phyloP scores from a whole-genome alignment of 1,284 basidiomycete genomes.

The Tranzscheliella williamsii region DNA sequence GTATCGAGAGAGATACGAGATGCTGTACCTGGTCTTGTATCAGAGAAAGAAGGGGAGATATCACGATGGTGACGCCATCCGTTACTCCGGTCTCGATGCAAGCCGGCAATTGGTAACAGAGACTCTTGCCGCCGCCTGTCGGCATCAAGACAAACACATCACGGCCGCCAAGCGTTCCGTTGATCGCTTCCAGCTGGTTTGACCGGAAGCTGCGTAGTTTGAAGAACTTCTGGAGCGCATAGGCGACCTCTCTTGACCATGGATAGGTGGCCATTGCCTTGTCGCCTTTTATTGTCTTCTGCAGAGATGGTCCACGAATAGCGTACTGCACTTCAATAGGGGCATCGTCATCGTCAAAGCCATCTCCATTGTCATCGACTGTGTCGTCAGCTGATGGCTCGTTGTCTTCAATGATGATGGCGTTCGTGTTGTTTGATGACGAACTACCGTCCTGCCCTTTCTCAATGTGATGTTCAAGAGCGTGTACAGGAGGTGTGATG shows the following conservation, averaged over 20 bases:
- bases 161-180: constrained; percentile 74
- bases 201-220: constrained; percentile 72
- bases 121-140: constrained; percentile 87
- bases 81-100: constrained; percentile 75
- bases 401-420: neutral
- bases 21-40: constrained; percentile 86
- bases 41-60: constrained; percentile 85
- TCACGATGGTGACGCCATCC: constrained; percentile 81
- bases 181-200: constrained; percentile 86
- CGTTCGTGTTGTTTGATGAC: too few species aligned
- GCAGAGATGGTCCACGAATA: constrained; percentile 21
- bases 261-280: constrained; percentile 48
- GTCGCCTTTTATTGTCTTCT: constrained; percentile 3
- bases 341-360: constrained; percentile 8
- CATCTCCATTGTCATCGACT: constrained; percentile 6
- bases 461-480: too few species aligned
- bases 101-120: constrained; percentile 74
- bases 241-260: constrained; percentile 69
- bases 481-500: too few species aligned
- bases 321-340: constrained; percentile 14
- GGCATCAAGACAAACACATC: constrained; percentile 97
- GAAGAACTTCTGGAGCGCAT: constrained; percentile 72
- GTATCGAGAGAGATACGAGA: constrained; percentile 71
- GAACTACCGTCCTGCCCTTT: too few species aligned
- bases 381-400: neutral